These are phyloP conservation scores for Debaryomyces robertsiae DNA, from an alignment of 1,139 yeast genomes.

Conservation along the genomic window DNA sequence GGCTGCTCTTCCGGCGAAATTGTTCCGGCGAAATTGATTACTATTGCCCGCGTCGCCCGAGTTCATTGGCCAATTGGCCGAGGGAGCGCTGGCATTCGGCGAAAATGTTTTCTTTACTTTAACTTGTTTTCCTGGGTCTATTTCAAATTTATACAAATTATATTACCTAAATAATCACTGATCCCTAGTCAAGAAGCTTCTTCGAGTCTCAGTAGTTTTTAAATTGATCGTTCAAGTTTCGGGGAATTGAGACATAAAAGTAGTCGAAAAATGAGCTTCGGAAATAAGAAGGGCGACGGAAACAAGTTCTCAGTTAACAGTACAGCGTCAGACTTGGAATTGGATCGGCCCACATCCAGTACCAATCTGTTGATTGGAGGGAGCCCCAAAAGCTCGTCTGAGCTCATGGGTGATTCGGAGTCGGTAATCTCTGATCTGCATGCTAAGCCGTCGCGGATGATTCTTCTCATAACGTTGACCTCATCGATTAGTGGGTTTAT, in stretches of 20 bases:
- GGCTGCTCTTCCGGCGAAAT: background rate
- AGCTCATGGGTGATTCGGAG: constrained; percentile 3
- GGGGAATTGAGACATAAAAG: background rate
- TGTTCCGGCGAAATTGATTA: constrained; percentile 5
- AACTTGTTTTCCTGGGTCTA: background rate
- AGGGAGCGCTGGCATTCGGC: constrained; percentile 4
- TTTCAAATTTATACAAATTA: no score
- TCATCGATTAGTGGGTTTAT: constrained; percentile 92
- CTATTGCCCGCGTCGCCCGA: background rate
- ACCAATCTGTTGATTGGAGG: background rate
- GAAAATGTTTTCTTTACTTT: background rate
- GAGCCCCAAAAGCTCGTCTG: constrained; percentile 8
- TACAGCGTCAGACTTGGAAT: constrained; percentile 5
- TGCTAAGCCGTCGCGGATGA: constrained; percentile 60
- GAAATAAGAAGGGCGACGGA: constrained; percentile 3
- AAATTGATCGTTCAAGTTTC: background rate
- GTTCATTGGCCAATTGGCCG: constrained; percentile 7
- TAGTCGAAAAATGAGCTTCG: background rate
- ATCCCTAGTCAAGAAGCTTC: no score
- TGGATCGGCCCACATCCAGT: constrained; percentile 1
- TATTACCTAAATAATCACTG: no score
- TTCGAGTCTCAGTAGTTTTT: no score
- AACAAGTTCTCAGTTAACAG: constrained; percentile 4
- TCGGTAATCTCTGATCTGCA: constrained; percentile 11
- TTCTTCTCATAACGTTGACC: constrained; percentile 69